Conservation (phyloP, 306 rosid species). For the Luffa acutangula region DNA sequence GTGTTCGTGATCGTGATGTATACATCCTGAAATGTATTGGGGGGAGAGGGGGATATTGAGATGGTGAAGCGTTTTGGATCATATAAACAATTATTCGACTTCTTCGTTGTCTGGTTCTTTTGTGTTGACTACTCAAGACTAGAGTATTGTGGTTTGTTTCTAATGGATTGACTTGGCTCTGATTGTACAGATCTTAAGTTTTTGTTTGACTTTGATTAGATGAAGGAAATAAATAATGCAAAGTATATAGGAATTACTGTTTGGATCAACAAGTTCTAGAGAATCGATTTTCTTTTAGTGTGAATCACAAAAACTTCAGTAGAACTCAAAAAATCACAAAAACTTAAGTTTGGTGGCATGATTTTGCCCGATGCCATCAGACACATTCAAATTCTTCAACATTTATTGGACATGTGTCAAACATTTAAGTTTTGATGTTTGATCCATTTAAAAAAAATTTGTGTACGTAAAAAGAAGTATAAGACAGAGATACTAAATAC, state of each 20-base stretch:
- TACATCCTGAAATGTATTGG: background rate
- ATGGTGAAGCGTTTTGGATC: background rate
- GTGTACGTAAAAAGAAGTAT: background rate
- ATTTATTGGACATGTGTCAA: background rate
- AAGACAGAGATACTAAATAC: background rate
- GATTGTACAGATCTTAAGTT: background rate
- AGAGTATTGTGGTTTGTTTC: background rate
- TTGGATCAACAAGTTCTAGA: background rate
- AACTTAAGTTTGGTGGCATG: background rate
- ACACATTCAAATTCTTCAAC: background rate
- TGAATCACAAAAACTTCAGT: too few relatives aligned
- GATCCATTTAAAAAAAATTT: background rate
- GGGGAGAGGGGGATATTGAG: background rate
- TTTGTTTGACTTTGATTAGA: background rate
- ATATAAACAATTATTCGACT: background rate
- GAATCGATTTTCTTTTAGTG: background rate
- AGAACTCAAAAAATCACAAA: background rate
- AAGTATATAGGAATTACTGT: background rate
- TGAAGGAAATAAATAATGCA: conserved; percentile 1
- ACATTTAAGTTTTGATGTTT: background rate
- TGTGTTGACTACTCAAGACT: background rate
- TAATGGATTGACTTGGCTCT: background rate
- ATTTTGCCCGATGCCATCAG: background rate
- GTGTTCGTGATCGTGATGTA: background rate
- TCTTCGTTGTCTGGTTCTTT: background rate